phyloP scores from a whole-genome alignment of 495 filamentous ascomycete genomes.

The Aspergillus mulundensis region DNA sequence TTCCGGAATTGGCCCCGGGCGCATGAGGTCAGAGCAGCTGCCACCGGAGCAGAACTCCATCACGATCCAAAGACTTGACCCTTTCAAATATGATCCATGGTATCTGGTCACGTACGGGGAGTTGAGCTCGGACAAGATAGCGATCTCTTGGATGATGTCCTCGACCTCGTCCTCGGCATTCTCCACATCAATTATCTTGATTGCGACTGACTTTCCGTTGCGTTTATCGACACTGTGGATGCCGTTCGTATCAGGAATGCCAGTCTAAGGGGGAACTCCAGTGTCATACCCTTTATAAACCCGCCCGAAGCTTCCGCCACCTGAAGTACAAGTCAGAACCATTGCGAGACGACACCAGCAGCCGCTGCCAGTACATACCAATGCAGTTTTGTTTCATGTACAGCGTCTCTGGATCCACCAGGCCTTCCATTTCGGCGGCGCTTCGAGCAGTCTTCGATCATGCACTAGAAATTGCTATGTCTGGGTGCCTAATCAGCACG shows the following conservation, averaged over 20 bases:
- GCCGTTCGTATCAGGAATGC: not conserved
- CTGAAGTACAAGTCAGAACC: conserved; percentile 26
- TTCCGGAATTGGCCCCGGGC: conserved; percentile 86
- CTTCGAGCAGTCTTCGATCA: conserved; percentile 6
- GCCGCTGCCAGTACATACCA: conserved; percentile 49
- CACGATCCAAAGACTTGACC: conserved; percentile 94
- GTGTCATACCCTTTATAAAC: conserved; percentile 82
- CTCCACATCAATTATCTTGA: conserved; percentile 97
- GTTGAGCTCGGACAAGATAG: conserved; percentile 88
- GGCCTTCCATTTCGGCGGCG: conserved; percentile 33
- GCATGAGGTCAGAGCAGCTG: conserved; percentile 86
- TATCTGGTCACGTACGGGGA: conserved; percentile 96
- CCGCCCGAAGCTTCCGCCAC: conserved; percentile 89
- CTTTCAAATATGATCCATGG: conserved; percentile 91
- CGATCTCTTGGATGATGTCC: conserved; percentile 98
- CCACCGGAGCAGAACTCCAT: conserved; percentile 96
- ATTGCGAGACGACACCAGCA: not conserved
- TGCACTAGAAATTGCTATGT: conserved; percentile 5
- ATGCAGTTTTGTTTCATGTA: conserved; percentile 95
- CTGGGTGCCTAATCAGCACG: not conserved
- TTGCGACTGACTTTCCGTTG: conserved; percentile 81
- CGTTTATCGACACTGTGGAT: conserved; percentile 69
- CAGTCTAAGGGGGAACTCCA: conserved; percentile 18
- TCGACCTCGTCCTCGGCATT: conserved; percentile 98
- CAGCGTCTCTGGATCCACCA: conserved; percentile 75